Evolutionary conservation across 306 rosid genomes (phyloP), one percentile per base, ranked within the genome.

Genomic region (Prunus persica): DNA sequence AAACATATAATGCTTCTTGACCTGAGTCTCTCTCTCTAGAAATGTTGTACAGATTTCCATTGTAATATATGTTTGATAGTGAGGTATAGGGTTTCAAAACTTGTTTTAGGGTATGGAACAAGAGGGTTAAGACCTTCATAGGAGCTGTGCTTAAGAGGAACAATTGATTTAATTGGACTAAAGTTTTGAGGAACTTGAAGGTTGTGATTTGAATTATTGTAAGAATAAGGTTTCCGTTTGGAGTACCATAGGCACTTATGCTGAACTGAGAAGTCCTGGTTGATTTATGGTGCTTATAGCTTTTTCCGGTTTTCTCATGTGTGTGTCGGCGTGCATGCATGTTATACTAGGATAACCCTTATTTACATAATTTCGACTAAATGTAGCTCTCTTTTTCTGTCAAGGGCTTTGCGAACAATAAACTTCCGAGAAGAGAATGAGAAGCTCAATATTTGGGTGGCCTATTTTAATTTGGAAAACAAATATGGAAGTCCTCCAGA

Each of bases 371-470:
- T 22, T 47, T 14, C 8, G 5, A 50, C 15, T 50, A 27, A 19
- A 46, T 25, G 3, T 52, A 55, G 47, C 63, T 45, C 6, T 55
- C 43, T 38, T 49, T 34, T 12, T 58, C 72, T 86, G 46, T 77
- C 71, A 75, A 94, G 97, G 92, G 97, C 99, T 80, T 79, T 95
- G 89, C 86, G 83, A 83, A 88, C 90, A 65, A 95, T 95, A 79
- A 95, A 90, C 78, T 41, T 92, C 19, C 92, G 97, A 52, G 97
- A 92, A 82, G 97, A 90, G 87, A 85, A 87, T 8, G 99, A 95
- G 89, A 95, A 95, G 85, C 91, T 90, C 75, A 95, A 92, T 79
- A 79, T 95, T 69, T 92, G 97, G 97, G 88, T 89, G 85, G 97
- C 97, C 66, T 95, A 89, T 81, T 88, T 95, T 71, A 95, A 95